phyloP scores from a whole-genome alignment of 805 yeast genomes.

The Nakazawaea ishiwadae region DNA sequence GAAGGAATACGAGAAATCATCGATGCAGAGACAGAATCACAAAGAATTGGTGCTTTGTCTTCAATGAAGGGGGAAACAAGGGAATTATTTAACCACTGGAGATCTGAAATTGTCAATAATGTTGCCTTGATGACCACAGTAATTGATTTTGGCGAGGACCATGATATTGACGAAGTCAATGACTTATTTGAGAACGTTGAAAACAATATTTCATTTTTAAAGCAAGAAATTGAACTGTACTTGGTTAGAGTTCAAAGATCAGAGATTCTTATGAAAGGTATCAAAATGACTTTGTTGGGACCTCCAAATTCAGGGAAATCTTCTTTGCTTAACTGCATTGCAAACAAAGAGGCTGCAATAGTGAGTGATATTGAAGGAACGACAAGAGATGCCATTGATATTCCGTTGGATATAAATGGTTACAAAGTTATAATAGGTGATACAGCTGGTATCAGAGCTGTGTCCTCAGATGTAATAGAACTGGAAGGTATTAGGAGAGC shows the following conservation, averaged over 20 bases:
- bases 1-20: constrained; percentile 88
- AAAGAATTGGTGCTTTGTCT: constrained; percentile 67
- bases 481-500: constrained; percentile 81
- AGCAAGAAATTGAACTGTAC: constrained; percentile 39
- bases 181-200: constrained; percentile 48
- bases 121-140: constrained; percentile 80
- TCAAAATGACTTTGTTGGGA: constrained; percentile 70
- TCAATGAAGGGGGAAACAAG: constrained; percentile 71
- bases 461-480: constrained; percentile 56
- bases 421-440: constrained; percentile 82
- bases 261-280: constrained; percentile 66
- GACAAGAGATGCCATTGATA: constrained; percentile 82
- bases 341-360: constrained; percentile 79
- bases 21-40: constrained; percentile 91
- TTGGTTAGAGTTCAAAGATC: constrained; percentile 46
- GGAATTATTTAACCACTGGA: constrained; percentile 56
- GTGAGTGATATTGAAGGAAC: constrained; percentile 93
- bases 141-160: constrained; percentile 94
- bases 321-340: constrained; percentile 71
- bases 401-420: constrained; percentile 78
- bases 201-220: constrained; percentile 34
- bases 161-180: constrained; percentile 66
- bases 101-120: constrained; percentile 55
- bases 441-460: constrained; percentile 82
- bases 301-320: constrained; percentile 98